Evolutionary conservation across 768 basidiomycete genomes (phyloP), one percentile per base, ranked within the genome.

Genomic region (Suillus americanus): DNA sequence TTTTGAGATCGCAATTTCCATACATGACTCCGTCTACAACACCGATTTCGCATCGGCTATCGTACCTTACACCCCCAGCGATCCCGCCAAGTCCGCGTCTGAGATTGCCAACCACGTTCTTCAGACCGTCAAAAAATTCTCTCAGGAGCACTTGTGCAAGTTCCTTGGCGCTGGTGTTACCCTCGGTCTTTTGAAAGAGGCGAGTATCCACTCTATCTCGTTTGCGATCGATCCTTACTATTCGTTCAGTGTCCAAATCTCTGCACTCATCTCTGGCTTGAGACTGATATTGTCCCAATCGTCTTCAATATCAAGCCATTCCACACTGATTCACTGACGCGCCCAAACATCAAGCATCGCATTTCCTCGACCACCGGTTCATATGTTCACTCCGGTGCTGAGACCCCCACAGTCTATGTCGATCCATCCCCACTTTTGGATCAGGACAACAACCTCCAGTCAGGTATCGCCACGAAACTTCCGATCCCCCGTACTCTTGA

Each of bases 141-240:
- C 87, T 54, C 78, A 81, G 33, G 89, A 90, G 68, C 92, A 94
- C 74, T 76, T 93, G 28, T 90, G 91, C 84, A 93, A 94, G 80
- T 92, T 94, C 81, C 82, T 94, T 66, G 91, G 91, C 69, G 89
- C 89, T 5, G 92, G 92, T 69, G 83, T 95, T 63, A 91, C 92
- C 46, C 76, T 92, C 61, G 73, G 79, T 30, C 81, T 95, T 65
- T 81, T 93, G 69, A 85, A 83, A 70, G 90, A 92, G 81, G 90
- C 89, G 61, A 68, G 60, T 45, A 62, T 46, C 60, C 65, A 12
- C 51, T 55, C 63, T 37, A 60, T 71, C 64, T 43, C 57, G 63
- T 66, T 53, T 62, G 41, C 28, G 9, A 64, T 35, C 18, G 20
- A 25, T 62, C 57, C 75, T 69, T 38, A 75, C 60, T 54, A 62